Evolutionary conservation across 768 basidiomycete species (phyloP).

Genomic region (Leccinum uliginosum): DNA sequence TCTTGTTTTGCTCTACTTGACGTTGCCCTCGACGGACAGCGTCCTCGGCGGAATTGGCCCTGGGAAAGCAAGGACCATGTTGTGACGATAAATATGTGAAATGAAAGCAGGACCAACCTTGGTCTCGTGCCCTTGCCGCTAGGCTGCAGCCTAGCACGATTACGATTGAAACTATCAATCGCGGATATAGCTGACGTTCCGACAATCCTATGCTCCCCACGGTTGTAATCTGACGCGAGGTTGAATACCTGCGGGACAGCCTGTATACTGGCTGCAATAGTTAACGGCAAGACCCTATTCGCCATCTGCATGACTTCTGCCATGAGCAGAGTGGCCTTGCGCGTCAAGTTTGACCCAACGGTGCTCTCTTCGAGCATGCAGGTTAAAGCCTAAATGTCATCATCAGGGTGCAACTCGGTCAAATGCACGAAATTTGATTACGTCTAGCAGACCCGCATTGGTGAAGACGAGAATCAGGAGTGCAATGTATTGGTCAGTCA

Average conservation of each 20-base stretch:
- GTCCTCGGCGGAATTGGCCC: slow-evolving; percentile 83
- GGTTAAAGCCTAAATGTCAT: slow-evolving; percentile 62
- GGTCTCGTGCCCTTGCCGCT: slow-evolving; percentile 55
- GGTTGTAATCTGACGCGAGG: slow-evolving; percentile 77
- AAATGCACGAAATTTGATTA: slow-evolving; percentile 32
- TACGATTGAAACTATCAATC: slow-evolving; percentile 93
- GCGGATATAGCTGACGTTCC: slow-evolving; percentile 82
- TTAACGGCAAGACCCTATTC: slow-evolving; percentile 79
- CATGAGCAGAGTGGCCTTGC: slow-evolving; percentile 88
- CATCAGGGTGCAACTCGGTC: slow-evolving; percentile 4
- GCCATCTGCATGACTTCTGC: slow-evolving; percentile 88
- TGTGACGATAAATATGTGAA: neutral
- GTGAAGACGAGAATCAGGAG: slow-evolving; percentile 80
- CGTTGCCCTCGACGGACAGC: slow-evolving; percentile 82
- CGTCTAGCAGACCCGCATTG: slow-evolving; percentile 86
- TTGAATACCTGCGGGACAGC: slow-evolving; percentile 81
- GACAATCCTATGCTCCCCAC: slow-evolving; percentile 72
- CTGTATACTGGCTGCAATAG: slow-evolving; percentile 81
- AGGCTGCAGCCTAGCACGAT: slow-evolving; percentile 67
- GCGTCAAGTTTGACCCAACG: slow-evolving; percentile 65
- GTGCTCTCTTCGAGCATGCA: slow-evolving; percentile 80
- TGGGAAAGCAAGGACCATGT: slow-evolving; percentile 19
- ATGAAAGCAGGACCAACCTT: slow-evolving; percentile 41
- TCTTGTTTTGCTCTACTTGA: slow-evolving; percentile 85
- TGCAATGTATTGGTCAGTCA: slow-evolving; percentile 92